phyloP scores from a whole-genome alignment of 208 protist species.

The Endotrypanum monterogeii region DNA sequence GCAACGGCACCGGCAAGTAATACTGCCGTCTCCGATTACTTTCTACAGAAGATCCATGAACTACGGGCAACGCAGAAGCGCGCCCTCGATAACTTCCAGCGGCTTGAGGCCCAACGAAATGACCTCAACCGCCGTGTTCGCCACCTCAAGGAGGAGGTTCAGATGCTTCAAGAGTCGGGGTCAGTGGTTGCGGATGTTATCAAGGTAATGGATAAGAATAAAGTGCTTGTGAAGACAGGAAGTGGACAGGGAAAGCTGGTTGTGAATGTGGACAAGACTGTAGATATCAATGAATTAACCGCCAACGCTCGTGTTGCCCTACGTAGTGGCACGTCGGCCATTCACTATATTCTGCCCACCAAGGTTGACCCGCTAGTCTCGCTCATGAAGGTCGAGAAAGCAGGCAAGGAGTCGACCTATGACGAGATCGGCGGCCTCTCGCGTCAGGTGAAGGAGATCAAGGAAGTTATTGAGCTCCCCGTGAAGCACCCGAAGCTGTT shows the following conservation, averaged over 20 bases:
- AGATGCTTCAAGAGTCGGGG: slow-evolving; percentile 97
- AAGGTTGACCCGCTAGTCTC: slow-evolving; percentile 99
- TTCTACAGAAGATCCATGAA: slow-evolving; percentile 90
- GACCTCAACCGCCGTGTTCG: slow-evolving; percentile 94
- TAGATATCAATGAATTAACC: slow-evolving; percentile 94
- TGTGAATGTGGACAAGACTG: slow-evolving; percentile 97
- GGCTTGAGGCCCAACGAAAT: slow-evolving; percentile 87
- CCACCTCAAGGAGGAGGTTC: slow-evolving; percentile 98
- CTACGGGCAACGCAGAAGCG: slow-evolving; percentile 87
- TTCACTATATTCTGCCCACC: slow-evolving; percentile 98
- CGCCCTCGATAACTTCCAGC: slow-evolving; percentile 83
- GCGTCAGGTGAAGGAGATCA: slow-evolving; percentile 98
- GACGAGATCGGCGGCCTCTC: slow-evolving; percentile 99
- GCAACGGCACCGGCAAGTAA: slow-evolving; percentile 22
- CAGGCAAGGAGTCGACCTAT: slow-evolving; percentile 99
- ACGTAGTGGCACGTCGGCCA: slow-evolving; percentile 94
- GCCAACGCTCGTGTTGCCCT: slow-evolving; percentile 98
- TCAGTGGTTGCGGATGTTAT: slow-evolving; percentile 99
- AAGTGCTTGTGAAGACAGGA: slow-evolving; percentile 97
- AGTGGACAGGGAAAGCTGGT: slow-evolving; percentile 98
- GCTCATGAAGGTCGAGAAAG: slow-evolving; percentile 99
- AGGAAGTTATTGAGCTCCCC: slow-evolving; percentile 87
- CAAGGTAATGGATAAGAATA: slow-evolving; percentile 98
- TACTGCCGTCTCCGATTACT: slow-evolving; percentile 83
- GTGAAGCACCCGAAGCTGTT: slow-evolving; percentile 99